Conservation (phyloP, 352 stramenopile genomes). For the Globisporangium middletonii region DNA sequence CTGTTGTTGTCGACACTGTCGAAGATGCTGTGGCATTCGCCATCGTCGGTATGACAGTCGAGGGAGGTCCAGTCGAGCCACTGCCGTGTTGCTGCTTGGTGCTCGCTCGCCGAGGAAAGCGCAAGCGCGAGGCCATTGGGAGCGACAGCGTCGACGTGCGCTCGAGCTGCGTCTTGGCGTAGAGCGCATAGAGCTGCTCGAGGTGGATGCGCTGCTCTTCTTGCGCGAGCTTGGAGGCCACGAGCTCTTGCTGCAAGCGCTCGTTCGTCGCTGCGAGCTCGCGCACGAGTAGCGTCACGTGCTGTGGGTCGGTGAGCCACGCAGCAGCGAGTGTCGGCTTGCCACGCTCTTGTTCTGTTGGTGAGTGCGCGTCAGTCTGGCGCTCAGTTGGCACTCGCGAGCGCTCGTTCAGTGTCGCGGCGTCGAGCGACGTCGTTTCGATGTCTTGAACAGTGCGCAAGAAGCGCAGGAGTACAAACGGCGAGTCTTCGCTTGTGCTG, state of each 20-base stretch:
- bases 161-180: conserved; percentile 37
- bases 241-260: conserved; percentile 38
- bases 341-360: no score
- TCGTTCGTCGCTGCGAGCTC: conserved; percentile 38
- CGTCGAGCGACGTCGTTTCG: no score
- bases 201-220: conserved; percentile 59
- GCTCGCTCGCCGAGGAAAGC: conserved; percentile 15
- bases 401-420: neutral
- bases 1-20: conserved; percentile 5
- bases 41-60: no score
- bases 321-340: neutral
- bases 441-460: conserved; percentile 7
- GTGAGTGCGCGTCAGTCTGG: neutral
- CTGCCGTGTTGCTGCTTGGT: no score
- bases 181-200: conserved; percentile 55
- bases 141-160: conserved; percentile 25
- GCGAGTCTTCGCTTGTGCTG: neutral
- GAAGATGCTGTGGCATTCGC: neutral
- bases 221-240: conserved; percentile 41
- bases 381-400: neutral
- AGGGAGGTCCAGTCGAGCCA: no score
- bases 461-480: conserved; percentile 42
- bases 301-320: conserved; percentile 13
- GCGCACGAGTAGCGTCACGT: conserved; percentile 31
- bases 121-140: conserved; percentile 25